Evolutionary conservation across 345 rosid species (phyloP).

Genomic region (Salix purpurea): DNA sequence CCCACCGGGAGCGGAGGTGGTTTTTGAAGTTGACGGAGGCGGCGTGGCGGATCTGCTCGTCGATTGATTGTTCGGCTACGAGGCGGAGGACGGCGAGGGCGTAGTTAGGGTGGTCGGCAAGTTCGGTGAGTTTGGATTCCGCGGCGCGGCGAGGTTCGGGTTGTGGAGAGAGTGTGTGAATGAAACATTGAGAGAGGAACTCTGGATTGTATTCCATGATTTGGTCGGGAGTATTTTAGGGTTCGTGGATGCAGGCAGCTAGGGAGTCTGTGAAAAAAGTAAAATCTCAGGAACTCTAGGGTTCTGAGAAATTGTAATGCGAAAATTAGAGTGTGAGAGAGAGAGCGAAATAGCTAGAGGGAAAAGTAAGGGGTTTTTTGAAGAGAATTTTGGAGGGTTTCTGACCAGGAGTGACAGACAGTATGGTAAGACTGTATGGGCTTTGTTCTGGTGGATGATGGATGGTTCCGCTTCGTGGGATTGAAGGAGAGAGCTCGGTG

Average conservation of each 20-base stretch:
- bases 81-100: slow-evolving; percentile 78
- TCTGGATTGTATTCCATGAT: slow-evolving; percentile 37
- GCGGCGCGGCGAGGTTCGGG: slow-evolving; percentile 88
- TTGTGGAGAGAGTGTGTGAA: slow-evolving; percentile 71
- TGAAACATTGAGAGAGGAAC: slow-evolving; percentile 77
- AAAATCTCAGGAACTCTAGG: background rate
- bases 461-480: no score
- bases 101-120: slow-evolving; percentile 63
- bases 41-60: slow-evolving; percentile 89
- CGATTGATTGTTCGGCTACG: slow-evolving; percentile 64
- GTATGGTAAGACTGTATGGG: no score
- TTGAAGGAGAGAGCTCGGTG: no score
- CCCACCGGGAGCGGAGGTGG: slow-evolving; percentile 85
- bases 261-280: no score
- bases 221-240: background rate
- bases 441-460: no score
- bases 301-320: background rate
- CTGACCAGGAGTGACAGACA: no score
- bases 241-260: background rate
- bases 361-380: background rate
- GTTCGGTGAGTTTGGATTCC: slow-evolving; percentile 54
- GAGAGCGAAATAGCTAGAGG: background rate
- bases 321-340: background rate
- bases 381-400: no score
- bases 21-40: slow-evolving; percentile 96